Conservation (phyloP, 192 early-diverging fungal genomes). For the Backusella macrospora region DNA sequence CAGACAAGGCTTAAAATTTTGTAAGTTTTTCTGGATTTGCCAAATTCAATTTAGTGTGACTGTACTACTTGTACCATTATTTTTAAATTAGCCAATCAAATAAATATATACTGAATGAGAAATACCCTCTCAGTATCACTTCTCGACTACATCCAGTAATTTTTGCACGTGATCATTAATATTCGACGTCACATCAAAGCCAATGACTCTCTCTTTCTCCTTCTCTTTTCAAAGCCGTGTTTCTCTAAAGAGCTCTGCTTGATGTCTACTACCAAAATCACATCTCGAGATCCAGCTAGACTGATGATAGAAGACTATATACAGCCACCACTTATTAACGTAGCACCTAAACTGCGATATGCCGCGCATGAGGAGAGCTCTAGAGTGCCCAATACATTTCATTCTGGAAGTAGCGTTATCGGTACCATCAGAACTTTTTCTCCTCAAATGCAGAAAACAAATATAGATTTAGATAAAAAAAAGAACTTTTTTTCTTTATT, state of each 20-base stretch:
- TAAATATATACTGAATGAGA: too few relatives aligned
- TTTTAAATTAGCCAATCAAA: too few relatives aligned
- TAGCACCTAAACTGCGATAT: not conserved
- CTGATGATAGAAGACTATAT: slow-evolving; percentile 3
- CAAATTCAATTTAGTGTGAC: too few relatives aligned
- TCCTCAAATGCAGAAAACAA: not conserved
- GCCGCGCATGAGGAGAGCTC: not conserved
- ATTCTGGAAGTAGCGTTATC: not conserved
- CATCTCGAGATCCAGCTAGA: slow-evolving; percentile 3
- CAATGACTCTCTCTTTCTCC: not conserved
- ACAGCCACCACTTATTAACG: not conserved
- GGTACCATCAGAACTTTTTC: slow-evolving; percentile 3
- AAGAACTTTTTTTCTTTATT: not conserved
- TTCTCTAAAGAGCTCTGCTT: not conserved
- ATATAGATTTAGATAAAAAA: not conserved
- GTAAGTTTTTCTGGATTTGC: too few relatives aligned
- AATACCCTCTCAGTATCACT: too few relatives aligned
- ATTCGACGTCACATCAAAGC: too few relatives aligned
- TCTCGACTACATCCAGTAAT: too few relatives aligned
- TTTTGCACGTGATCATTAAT: too few relatives aligned
- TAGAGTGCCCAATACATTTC: not conserved
- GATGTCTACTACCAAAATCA: slow-evolving; percentile 1
- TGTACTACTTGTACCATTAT: too few relatives aligned
- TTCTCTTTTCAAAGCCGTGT: not conserved
- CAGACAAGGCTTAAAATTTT: too few relatives aligned